Evolutionary conservation across 1,139 yeast species (phyloP), one percentile per base, ranked within the genome.

Genomic region (Spathaspora sp.): DNA sequence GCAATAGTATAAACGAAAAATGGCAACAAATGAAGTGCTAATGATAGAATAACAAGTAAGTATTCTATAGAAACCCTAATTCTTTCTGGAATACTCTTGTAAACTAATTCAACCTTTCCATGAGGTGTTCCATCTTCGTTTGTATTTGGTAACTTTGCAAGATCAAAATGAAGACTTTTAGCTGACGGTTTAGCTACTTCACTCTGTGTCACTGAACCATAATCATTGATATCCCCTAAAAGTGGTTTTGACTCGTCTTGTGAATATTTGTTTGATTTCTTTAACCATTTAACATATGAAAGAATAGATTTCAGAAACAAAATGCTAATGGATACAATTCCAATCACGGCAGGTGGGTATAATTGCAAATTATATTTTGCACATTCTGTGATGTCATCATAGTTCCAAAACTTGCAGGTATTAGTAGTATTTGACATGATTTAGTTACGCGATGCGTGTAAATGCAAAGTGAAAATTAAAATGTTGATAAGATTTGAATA

Each of bases 81-180:
- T 50, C 82, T 73, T 53, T 84, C 90, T n/a, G 49, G 52, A 3
- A 65, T 54, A 39, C 70, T 66, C 59, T 84, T 79, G 46, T 63
- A 66, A 3, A 82, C 70, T 24, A 68, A 57, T 44, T 70, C 61
- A 11, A 67, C 55, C 5, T 61, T 60, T 2, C 88, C 88, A 47
- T 76, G 80, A n/a, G 82, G 79, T 7, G 76, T 70, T 10, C 87
- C 89, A 56, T 81, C 81, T 17, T 65, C 74, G 48, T 68, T 68
- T 13, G 74, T 65, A 39, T 76, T 75, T 13, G 70, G 59, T 42
- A 80, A 60, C 34, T 70, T 65, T 11, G 68, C 56, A 43, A 81
- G 65, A 58, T 80, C 81, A 55, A 81, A 81, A 56, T 80, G 85
- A 45, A 74, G 74, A 27, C 72, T 71, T 43, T 78, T 70, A 29